Conservation (phyloP, 2,329 filamentous ascomycete genomes). For the Daldinia sp. region DNA sequence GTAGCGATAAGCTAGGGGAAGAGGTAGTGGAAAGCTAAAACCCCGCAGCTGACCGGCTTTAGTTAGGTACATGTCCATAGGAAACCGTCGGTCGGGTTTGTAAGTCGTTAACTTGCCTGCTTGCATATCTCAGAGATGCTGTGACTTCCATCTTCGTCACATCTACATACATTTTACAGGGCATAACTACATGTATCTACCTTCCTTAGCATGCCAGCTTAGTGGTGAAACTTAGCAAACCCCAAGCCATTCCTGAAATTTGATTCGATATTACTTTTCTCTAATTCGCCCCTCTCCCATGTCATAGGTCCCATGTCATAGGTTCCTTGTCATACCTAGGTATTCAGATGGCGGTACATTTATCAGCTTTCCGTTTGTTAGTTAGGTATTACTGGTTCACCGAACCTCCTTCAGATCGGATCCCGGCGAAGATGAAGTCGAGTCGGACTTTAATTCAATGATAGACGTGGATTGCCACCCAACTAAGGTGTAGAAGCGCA, state of each 20-base stretch:
- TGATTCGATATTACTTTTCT: constrained; percentile 30
- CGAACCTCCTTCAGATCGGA: constrained; percentile 15
- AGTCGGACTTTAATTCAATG: constrained; percentile 8
- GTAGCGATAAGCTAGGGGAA: constrained; percentile 9
- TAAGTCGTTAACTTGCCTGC: not conserved
- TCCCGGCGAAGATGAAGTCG: constrained; percentile 27
- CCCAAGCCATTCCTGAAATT: constrained; percentile 23
- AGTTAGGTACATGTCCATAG: constrained; percentile 20
- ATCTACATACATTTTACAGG: not conserved
- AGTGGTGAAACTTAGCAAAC: not conserved
- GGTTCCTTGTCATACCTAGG: too few relatives aligned
- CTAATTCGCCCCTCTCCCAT: constrained; percentile 34
- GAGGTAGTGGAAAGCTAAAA: not conserved
- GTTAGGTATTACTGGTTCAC: constrained; percentile 4
- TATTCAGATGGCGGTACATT: constrained; percentile 25
- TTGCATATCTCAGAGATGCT: not conserved
- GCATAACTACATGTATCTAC: not conserved
- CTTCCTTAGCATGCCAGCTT: not conserved
- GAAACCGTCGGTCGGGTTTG: not conserved
- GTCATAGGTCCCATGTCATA: not conserved
- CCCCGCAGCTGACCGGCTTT: constrained; percentile 30
- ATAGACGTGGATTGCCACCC: constrained; percentile 25
- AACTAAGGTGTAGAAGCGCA: constrained; percentile 15
- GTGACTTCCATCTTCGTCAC: not conserved
- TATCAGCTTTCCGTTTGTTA: constrained; percentile 14